Percentiles rank a stretch among this genome's conserved stretches.
These are phyloP conservation scores for Thalassiosira mediterranea DNA, from an alignment of 352 stramenopile species.

Conservation along the genomic window DNA sequence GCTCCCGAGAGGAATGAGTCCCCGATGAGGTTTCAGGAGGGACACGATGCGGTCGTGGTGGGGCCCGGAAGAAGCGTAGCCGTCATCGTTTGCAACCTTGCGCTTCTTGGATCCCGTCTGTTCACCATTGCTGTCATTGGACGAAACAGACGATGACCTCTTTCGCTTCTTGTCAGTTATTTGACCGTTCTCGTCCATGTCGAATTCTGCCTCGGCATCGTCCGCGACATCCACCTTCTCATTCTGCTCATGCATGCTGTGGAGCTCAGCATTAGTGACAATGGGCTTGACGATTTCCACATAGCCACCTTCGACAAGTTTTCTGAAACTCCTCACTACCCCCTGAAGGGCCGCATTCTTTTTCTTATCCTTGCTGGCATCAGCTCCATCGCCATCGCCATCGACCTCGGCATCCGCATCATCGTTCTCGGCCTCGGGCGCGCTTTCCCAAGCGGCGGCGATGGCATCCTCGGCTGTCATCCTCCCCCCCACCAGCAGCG, in stretches of 20 bases:
- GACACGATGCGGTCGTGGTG: constrained; percentile 35
- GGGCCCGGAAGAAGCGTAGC: constrained; percentile 10
- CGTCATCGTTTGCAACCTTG: constrained; percentile 33
- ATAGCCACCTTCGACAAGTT: constrained; percentile 59
- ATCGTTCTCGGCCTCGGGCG: constrained; percentile 9
- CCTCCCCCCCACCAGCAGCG: constrained; percentile 61
- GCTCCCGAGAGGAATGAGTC: constrained; percentile 49
- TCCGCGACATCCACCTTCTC: constrained; percentile 23
- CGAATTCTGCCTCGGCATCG: constrained; percentile 50
- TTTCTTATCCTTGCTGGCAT: constrained; percentile 16
- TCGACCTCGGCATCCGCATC: constrained; percentile 16
- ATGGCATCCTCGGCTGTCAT: constrained; percentile 65
- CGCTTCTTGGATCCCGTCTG: constrained; percentile 12
- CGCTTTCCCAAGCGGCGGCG: constrained; percentile 41
- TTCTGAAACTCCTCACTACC: constrained; percentile 54
- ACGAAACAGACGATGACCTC: constrained; percentile 16
- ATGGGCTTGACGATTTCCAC: constrained; percentile 58
- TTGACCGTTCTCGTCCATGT: constrained; percentile 43
- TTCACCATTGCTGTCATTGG: background rate
- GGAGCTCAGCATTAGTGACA: constrained; percentile 29
- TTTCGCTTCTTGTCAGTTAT: constrained; percentile 24
- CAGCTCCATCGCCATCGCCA: constrained; percentile 17
- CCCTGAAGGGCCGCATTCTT: constrained; percentile 33
- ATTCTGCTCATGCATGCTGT: constrained; percentile 22
- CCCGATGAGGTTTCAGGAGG: constrained; percentile 33